Conservation (phyloP, 306 rosid genomes). For the Astragalus glycyphyllos region DNA sequence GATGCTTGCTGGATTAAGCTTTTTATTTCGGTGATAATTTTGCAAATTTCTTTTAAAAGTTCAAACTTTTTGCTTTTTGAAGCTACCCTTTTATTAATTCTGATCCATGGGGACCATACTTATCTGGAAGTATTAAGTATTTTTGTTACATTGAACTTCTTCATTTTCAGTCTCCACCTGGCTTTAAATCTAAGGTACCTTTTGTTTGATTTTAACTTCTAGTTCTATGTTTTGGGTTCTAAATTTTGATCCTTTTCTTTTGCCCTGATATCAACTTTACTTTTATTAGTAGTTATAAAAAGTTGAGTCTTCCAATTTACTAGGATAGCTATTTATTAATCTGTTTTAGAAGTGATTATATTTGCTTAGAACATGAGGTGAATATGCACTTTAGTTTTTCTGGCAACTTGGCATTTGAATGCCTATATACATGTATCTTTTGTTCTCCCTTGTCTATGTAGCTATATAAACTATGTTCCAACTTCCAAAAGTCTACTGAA, state of each 20-base stretch:
- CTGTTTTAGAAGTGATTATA: conserved; percentile 11
- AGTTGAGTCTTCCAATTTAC: conserved; percentile 5
- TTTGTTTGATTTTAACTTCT: not conserved
- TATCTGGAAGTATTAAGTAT: not conserved
- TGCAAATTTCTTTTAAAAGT: conserved; percentile 21
- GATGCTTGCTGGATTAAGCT: not conserved
- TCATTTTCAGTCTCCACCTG: not conserved
- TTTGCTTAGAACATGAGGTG: conserved; percentile 19
- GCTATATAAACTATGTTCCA: not conserved
- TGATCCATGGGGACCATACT: conserved; percentile 31
- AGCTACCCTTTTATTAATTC: not conserved
- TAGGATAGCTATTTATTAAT: conserved; percentile 1
- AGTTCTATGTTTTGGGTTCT: too few species aligned
- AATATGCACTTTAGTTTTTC: conserved; percentile 11
- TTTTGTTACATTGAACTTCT: not conserved
- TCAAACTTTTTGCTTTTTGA: not conserved
- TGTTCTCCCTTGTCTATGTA: not conserved
- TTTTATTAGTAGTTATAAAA: not conserved
- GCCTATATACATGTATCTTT: not conserved
- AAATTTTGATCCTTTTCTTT: too few species aligned
- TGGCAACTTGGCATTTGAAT: conserved; percentile 1
- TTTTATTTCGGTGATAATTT: not conserved
- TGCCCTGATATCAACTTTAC: too few species aligned
- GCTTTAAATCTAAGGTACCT: not conserved
- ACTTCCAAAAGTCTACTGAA: not conserved